Evolutionary conservation across 1,284 basidiomycete genomes (phyloP), one percentile per base, ranked within the genome.

Genomic region (Trichosporon faecale): DNA sequence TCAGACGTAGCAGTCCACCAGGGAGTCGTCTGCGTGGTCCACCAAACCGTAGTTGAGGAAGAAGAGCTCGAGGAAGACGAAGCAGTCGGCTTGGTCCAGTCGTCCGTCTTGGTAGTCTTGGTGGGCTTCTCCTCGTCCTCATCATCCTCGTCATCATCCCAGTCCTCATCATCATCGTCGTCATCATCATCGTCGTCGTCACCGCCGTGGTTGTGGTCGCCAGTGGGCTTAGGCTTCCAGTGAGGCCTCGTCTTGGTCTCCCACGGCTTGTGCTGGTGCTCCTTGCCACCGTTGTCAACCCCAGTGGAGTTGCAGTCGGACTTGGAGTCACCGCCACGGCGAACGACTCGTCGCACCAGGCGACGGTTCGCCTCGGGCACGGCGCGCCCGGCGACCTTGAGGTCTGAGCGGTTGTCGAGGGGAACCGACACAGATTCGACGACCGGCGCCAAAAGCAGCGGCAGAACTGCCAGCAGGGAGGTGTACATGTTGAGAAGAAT

Each of bases 21-120:
- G 18, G 57, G 57, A 31, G 57, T 31, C 5, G 57, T 61, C 27
- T 61, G 27, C 27, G 57, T 14, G n/a, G 57, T 61, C 57, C 57
- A 61, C 57, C 57, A 61, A 8, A 61, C 57, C 27, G 27, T 61
- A 14, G 64, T 52, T 14, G 73, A 71, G 40, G 76, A 70, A 37
- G 66, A 49, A 6, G 73, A 64, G 66, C 55, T 57, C 9, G 63
- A 27, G 31, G 69, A 27, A 25, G 69, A 46, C 4, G 55, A 44
- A 18, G 9, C 31, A 16, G 35, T 27, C 25, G 57, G 46, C 27
- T 31, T 29, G 33, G 14, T 37, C 46, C 46, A 52, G 68, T 29
- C 29, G 46, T 60, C 52, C 11, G 12, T 23, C 33, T 27, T 37
- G 31, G 65, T 44, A 21, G 65, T 44, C 18, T n/a, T 18, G 40